A percentile compares a stretch with the other conserved stretches of the same genome.
Conservation (phyloP, 2,329 filamentous ascomycete species). For the Arthrinium phaeospermum region DNA sequence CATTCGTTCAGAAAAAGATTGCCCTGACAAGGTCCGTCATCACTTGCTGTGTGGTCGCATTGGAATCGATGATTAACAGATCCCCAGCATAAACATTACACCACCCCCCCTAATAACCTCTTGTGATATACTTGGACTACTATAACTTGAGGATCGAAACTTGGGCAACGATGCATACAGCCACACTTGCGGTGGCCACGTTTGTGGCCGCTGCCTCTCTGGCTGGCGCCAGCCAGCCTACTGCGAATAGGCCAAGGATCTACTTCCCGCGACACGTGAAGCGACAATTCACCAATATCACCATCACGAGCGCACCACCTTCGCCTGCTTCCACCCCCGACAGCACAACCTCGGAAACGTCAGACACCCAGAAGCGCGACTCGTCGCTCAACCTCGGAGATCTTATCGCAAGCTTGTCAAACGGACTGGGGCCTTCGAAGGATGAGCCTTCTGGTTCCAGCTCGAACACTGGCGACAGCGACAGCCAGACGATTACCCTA, state of each 20-base stretch:
- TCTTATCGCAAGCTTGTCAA: conserved; percentile 32
- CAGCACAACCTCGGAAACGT: conserved; percentile 25
- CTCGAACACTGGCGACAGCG: conserved; percentile 1
- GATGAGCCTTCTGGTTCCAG: conserved; percentile 17
- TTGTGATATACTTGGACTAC: conserved; percentile 23
- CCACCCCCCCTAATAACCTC: conserved; percentile 26
- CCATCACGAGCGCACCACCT: conserved; percentile 35
- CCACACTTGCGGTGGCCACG: conserved; percentile 41
- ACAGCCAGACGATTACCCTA: conserved; percentile 12
- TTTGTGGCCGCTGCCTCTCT: conserved; percentile 45
- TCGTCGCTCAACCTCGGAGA: conserved; percentile 27
- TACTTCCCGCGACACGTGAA: conserved; percentile 52
- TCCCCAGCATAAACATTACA: conserved; percentile 2
- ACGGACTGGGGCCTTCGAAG: conserved; percentile 17
- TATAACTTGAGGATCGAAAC: not conserved
- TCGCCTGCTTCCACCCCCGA: conserved; percentile 26
- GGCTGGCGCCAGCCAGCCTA: conserved; percentile 34
- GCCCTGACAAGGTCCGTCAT: conserved; percentile 44
- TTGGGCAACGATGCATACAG: conserved; percentile 37
- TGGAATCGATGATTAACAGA: not conserved
- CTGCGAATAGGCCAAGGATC: conserved; percentile 45
- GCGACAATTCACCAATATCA: conserved; percentile 43
- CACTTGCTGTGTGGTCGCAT: conserved; percentile 25
- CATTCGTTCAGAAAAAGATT: conserved; percentile 48
- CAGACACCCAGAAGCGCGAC: conserved; percentile 7